Percentiles rank a stretch among this genome's conserved stretches.
phyloP scores from a whole-genome alignment of 2,329 filamentous ascomycete species.

The Colletotrichum sp. region DNA sequence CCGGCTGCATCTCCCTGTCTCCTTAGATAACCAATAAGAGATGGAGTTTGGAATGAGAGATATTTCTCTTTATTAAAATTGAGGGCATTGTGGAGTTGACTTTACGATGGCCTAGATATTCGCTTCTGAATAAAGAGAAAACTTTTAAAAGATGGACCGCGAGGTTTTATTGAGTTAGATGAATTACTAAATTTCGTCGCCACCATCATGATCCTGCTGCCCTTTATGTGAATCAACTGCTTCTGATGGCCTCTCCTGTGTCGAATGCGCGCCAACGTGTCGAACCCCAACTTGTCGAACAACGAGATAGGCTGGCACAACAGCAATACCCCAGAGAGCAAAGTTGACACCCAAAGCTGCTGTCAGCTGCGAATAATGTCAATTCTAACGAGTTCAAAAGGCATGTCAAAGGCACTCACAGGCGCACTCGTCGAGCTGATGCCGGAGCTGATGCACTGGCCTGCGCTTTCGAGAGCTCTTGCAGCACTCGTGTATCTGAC shows the following conservation, averaged over 20 bases:
- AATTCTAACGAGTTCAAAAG: not conserved
- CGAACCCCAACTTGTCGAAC: not conserved
- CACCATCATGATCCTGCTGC: not conserved
- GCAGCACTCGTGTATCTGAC: slow-evolving; percentile 28
- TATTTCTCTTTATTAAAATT: not conserved
- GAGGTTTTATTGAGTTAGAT: not conserved
- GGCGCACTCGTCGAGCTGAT: slow-evolving; percentile 33
- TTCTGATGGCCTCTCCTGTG: not conserved
- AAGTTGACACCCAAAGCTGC: not conserved
- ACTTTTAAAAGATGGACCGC: not conserved
- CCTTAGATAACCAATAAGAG: not conserved
- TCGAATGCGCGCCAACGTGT: not conserved
- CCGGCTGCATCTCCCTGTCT: slow-evolving; percentile 9
- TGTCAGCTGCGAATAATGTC: not conserved
- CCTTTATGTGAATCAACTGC: not conserved
- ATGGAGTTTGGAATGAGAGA: not conserved
- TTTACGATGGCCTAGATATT: not conserved
- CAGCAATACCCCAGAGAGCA: not conserved
- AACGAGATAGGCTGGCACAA: not conserved
- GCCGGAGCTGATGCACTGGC: slow-evolving; percentile 30
- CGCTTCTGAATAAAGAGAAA: not conserved
- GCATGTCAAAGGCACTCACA: not conserved
- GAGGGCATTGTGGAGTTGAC: not conserved
- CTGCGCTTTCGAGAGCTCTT: slow-evolving; percentile 30
- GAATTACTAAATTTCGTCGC: not conserved